Evolutionary conservation across 306 rosid genomes (phyloP).

Genomic region (Astragalus membranaceus): DNA sequence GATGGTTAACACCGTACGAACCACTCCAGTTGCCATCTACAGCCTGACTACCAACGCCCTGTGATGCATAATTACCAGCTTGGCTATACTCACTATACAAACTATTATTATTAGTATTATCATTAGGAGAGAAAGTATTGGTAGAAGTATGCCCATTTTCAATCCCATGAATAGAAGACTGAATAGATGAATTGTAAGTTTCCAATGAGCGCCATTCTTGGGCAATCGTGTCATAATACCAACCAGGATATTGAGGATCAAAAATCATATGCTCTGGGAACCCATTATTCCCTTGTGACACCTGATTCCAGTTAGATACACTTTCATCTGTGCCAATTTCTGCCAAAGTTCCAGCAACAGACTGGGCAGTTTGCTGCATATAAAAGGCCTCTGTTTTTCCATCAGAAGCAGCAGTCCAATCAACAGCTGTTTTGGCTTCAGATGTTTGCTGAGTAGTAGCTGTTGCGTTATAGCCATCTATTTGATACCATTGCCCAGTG

Average conservation of each 20-base stretch:
- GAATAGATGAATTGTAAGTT: slow-evolving; percentile 42
- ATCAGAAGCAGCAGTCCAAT: slow-evolving; percentile 39
- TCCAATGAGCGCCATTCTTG: slow-evolving; percentile 71
- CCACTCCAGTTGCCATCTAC: slow-evolving; percentile 46
- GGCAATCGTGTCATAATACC: slow-evolving; percentile 70
- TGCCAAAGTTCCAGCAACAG: slow-evolving; percentile 44
- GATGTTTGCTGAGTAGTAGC: slow-evolving; percentile 25
- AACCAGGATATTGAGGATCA: slow-evolving; percentile 77
- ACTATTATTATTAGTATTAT: slow-evolving; percentile 22
- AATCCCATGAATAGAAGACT: slow-evolving; percentile 31
- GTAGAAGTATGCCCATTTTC: slow-evolving; percentile 43
- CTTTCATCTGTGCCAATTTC: slow-evolving; percentile 43
- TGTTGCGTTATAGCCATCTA: slow-evolving; percentile 34
- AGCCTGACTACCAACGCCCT: slow-evolving; percentile 32
- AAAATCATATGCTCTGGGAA: slow-evolving; percentile 75
- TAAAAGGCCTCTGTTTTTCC: slow-evolving; percentile 39
- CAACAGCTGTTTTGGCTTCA: slow-evolving; percentile 27
- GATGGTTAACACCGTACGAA: slow-evolving; percentile 30
- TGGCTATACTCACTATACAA: slow-evolving; percentile 33
- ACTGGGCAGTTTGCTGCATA: slow-evolving; percentile 49
- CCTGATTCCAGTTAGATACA: slow-evolving; percentile 45
- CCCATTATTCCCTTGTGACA: slow-evolving; percentile 50
- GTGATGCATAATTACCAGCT: slow-evolving; percentile 34
- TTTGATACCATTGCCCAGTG: slow-evolving; percentile 74
- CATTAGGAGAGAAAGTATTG: slow-evolving; percentile 18